Conservation (phyloP, 1,139 yeast genomes). For the Pichia sp. region DNA sequence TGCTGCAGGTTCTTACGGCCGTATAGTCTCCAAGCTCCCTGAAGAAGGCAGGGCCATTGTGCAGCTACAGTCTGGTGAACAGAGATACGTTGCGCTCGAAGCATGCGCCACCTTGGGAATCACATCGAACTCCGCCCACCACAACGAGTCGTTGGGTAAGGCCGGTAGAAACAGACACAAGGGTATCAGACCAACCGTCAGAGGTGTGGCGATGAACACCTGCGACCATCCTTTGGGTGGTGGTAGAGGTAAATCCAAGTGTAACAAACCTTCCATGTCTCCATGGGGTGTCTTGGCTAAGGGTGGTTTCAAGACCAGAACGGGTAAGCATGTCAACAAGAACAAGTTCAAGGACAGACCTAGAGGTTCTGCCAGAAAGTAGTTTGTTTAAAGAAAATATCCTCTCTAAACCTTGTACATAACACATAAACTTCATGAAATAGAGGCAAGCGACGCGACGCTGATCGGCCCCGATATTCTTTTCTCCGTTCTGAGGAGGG, state of each 20-base stretch:
- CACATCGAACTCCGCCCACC: conserved; percentile 93
- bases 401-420: not conserved
- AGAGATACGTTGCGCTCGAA: conserved; percentile 77
- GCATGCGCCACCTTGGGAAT: conserved; percentile 94
- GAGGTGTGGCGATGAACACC: conserved; percentile 99
- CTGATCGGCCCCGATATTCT: too few relatives aligned
- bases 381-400: not conserved
- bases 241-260: conserved; percentile 99
- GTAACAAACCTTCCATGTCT: conserved; percentile 87
- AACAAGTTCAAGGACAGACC: conserved; percentile 85
- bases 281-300: conserved; percentile 94
- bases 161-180: conserved; percentile 94
- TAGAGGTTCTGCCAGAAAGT: conserved; percentile 40
- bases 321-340: conserved; percentile 78
- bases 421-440: not conserved
- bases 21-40: conserved; percentile 75
- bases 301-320: conserved; percentile 91
- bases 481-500: too few relatives aligned
- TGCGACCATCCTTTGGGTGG: conserved; percentile 99
- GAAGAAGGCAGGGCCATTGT: conserved; percentile 70
- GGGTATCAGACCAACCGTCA: conserved; percentile 91
- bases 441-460: not conserved
- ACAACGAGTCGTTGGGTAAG: conserved; percentile 85
- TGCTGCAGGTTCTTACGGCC: conserved; percentile 92
- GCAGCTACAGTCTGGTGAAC: conserved; percentile 87